phyloP scores from a whole-genome alignment of 148 eudicot genomes.

The Vaccinium vitisidaea region DNA sequence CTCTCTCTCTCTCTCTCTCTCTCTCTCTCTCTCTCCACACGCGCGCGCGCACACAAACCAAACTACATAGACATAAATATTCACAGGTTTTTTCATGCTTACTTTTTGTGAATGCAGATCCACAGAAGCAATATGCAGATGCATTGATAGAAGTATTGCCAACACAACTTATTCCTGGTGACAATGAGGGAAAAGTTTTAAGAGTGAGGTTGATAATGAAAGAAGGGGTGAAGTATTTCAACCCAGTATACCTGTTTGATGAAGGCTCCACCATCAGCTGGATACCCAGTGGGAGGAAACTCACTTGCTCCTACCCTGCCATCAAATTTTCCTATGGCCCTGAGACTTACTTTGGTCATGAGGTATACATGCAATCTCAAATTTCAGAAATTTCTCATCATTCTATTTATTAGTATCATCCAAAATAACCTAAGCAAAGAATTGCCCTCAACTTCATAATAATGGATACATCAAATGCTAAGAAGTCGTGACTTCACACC shows the following conservation, averaged over 20 bases:
- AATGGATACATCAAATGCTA: neutral
- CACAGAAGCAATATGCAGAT: conserved; percentile 94
- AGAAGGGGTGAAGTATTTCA: conserved; percentile 83
- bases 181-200: conserved; percentile 89
- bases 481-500: too few relatives aligned
- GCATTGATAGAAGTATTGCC: conserved; percentile 95
- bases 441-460: neutral
- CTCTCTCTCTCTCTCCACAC: too few relatives aligned
- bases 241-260: conserved; percentile 93
- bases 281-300: conserved; percentile 96
- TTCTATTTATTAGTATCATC: neutral
- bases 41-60: neutral
- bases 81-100: neutral
- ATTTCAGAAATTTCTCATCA: neutral
- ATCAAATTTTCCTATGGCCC: conserved; percentile 93
- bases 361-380: conserved; percentile 30
- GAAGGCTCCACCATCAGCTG: conserved; percentile 92
- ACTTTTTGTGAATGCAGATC: conserved; percentile 47
- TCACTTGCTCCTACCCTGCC: conserved; percentile 97
- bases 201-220: conserved; percentile 92
- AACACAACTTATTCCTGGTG: conserved; percentile 86
- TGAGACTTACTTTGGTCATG: conserved; percentile 73
- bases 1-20: too few relatives aligned
- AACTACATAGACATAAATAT: neutral
- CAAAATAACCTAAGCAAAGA: too few relatives aligned